Conservation (phyloP, 176 grass and related monocot species). For the Puya raimondii region DNA sequence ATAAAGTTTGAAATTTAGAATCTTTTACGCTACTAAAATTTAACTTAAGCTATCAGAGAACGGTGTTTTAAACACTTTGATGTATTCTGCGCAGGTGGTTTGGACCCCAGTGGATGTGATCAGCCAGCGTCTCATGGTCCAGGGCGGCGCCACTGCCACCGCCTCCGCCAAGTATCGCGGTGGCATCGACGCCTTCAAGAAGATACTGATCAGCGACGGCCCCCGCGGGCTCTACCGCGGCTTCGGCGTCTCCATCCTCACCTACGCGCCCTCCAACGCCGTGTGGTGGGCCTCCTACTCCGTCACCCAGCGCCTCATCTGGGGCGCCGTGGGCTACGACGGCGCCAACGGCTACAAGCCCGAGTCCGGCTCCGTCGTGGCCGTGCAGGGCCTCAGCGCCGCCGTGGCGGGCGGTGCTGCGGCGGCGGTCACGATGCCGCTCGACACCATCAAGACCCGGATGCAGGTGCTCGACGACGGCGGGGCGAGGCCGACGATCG, state of each 20-base stretch:
- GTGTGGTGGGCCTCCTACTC: constrained; percentile 95
- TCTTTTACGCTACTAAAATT: too few species aligned
- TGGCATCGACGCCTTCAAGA: constrained; percentile 59
- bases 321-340: constrained; percentile 36
- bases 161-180: constrained; percentile 38
- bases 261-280: constrained; percentile 93
- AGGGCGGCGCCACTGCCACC: constrained; percentile 13
- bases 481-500: constrained; percentile 34
- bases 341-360: constrained; percentile 31
- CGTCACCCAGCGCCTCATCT: constrained; percentile 64
- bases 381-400: constrained; percentile 79
- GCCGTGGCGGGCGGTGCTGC: constrained; percentile 57
- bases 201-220: constrained; percentile 66
- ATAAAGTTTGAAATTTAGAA: too few species aligned
- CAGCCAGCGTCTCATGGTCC: constrained; percentile 93
- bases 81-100: constrained; percentile 16
- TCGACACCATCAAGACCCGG: constrained; percentile 94
- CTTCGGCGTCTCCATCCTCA: constrained; percentile 88
- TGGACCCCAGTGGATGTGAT: constrained; percentile 94
- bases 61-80: too few species aligned
- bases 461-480: constrained; percentile 74
- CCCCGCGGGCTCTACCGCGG: constrained; percentile 77
- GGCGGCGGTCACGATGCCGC: constrained; percentile 83
- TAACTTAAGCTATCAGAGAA: too few species aligned
- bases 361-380: constrained; percentile 23